Evolutionary conservation across 805 yeast species (phyloP).

Genomic region (Maudiozyma saulgeensis): DNA sequence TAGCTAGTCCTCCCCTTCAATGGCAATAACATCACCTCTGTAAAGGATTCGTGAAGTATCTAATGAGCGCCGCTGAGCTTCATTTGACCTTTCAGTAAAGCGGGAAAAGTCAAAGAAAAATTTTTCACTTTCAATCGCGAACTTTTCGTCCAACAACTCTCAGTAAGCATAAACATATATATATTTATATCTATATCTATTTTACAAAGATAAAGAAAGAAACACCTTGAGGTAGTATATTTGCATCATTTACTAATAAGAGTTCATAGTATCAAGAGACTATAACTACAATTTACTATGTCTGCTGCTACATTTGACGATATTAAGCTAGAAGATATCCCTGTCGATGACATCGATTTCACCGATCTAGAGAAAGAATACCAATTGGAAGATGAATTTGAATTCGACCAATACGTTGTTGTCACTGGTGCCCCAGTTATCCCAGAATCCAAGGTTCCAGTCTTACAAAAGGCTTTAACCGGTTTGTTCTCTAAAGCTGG

Average conservation of each 20-base stretch:
- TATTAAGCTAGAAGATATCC: conserved; percentile 34
- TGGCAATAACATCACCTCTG: too few relatives aligned
- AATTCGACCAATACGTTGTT: conserved; percentile 69
- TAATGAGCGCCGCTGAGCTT: too few relatives aligned
- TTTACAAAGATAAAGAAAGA: neutral
- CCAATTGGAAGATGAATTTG: conserved; percentile 48
- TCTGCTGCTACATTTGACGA: neutral
- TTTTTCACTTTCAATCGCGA: neutral
- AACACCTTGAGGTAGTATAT: too few relatives aligned
- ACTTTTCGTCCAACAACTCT: neutral
- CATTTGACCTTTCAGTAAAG: too few relatives aligned
- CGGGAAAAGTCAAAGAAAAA: neutral
- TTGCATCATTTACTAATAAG: too few relatives aligned
- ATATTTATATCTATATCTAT: neutral
- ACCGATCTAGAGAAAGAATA: conserved; percentile 76
- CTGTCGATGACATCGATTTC: conserved; percentile 64
- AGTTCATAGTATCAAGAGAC: neutral
- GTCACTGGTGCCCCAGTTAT: conserved; percentile 95
- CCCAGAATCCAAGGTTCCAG: conserved; percentile 78
- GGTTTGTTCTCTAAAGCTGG: conserved; percentile 76
- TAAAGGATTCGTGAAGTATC: too few relatives aligned
- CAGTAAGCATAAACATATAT: neutral
- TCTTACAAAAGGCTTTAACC: conserved; percentile 72
- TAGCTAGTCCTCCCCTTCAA: too few relatives aligned
- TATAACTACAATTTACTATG: neutral